Base-by-base conservation (phyloP, 2,329 filamentous ascomycete genomes). In the Fragosphaeria purpurea region DNA sequence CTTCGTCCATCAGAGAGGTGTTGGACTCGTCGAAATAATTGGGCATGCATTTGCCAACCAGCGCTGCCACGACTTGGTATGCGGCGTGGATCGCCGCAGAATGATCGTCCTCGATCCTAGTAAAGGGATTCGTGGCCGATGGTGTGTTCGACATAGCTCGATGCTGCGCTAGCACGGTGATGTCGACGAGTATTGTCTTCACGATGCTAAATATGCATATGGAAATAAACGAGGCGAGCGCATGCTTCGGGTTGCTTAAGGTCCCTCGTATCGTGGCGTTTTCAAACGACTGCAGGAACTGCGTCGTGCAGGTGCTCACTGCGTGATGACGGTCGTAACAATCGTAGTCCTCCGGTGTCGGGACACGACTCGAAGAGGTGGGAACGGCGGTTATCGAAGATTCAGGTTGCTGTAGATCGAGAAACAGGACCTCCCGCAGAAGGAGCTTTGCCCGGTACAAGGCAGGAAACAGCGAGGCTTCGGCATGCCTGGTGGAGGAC, bases 121-220 rank as follows among this genome's bases (percentile, higher is more conserved):
- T 22, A 22, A 22, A 22, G 22, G 22, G 22, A 22, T 22, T 22
- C 22, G 22, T 22, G 22, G 22, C 22, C 22, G 22, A 22, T 22
- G 22, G 22, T 22, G 22, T 22, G 22, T 22, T 22, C 22, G 22
- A 22, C 22, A 22, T 22, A 22, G 13, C 35, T 7, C 46, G 62
- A 58, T 31, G 62, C 55, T n/a, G 58, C 53, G 53, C 10, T 56
- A 58, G 33, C 32, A 66, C 63, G 30, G 66, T 64, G 37, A 75
- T 64, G 50, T 78, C 74, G 12, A 72, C 64, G 5, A 80, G 62
- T 2, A 81, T 67, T 1, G 75, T 75, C 46, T 72, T 71, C 22
- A 74, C 69, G 33, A 76, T 66, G 58, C 76, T 80, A 57, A 81
- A 79, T n/a, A 81, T 73, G 60, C 77, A 79, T 13, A 81, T 61